These are phyloP conservation scores for Xylaria curta DNA, from an alignment of 495 filamentous ascomycete genomes.

Conservation along the genomic window DNA sequence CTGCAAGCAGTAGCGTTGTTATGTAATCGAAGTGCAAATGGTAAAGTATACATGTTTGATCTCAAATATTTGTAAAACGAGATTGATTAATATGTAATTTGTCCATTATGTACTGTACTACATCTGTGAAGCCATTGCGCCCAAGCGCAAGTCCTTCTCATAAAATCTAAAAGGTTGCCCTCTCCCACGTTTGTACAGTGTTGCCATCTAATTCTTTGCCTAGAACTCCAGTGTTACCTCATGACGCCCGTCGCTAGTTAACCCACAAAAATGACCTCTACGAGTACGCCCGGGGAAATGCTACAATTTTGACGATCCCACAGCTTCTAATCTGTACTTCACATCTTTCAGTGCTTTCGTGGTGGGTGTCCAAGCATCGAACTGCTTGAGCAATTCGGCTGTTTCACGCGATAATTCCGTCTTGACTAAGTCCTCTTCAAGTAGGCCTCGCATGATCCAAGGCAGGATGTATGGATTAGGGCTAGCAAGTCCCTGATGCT, in stretches of 20 bases:
- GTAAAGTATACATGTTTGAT: neutral
- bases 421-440: conserved; percentile 92
- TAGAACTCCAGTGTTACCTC: conserved; percentile 25
- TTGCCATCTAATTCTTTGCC: conserved; percentile 24
- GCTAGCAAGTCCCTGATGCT: conserved; percentile 55
- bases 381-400: conserved; percentile 78
- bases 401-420: conserved; percentile 78
- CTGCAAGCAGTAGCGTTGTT: neutral
- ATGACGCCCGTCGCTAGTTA: neutral
- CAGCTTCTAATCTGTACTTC: conserved; percentile 91
- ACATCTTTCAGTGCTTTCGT: conserved; percentile 94
- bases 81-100: neutral
- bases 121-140: neutral
- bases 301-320: conserved; percentile 82
- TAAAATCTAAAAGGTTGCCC: neutral
- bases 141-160: neutral
- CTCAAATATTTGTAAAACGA: neutral
- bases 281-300: conserved; percentile 3
- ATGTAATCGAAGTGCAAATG: neutral
- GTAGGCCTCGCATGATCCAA: conserved; percentile 89
- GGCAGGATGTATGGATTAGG: conserved; percentile 87
- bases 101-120: conserved; percentile 5
- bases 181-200: neutral
- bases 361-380: conserved; percentile 90
- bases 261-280: neutral